Evolutionary conservation across 352 stramenopile species (phyloP).

Genomic region (Phytophthora sp.): DNA sequence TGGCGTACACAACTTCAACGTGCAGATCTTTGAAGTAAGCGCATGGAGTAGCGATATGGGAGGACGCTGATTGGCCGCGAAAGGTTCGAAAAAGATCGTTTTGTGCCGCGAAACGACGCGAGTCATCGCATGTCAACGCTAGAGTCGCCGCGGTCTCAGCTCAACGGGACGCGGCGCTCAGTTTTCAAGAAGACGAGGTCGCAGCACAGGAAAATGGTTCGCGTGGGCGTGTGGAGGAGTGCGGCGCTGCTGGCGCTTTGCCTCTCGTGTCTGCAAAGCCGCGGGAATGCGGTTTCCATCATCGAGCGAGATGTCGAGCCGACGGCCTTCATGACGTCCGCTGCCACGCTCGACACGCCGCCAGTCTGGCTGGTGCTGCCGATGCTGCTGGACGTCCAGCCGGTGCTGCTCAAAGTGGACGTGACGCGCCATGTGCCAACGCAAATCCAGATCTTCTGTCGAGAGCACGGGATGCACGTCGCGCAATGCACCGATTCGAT

Average conservation of each 20-base stretch:
- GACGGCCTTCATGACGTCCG: constrained; percentile 3
- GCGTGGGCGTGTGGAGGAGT: not conserved
- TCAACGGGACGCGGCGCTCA: too few species aligned
- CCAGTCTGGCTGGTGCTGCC: constrained; percentile 42
- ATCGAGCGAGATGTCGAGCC: constrained; percentile 11
- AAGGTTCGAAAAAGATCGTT: constrained; percentile 11
- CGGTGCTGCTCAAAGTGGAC: constrained; percentile 45
- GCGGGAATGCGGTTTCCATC: constrained; percentile 1
- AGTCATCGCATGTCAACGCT: constrained; percentile 18
- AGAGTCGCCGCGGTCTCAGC: too few species aligned
- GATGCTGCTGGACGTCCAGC: constrained; percentile 60
- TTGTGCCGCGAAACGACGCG: constrained; percentile 13
- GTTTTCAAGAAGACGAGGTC: constrained; percentile 21
- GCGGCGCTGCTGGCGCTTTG: constrained; percentile 14
- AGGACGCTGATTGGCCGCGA: not conserved
- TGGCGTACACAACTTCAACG: not conserved
- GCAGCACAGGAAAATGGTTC: too few species aligned
- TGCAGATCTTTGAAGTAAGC: constrained; percentile 16
- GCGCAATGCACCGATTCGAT: constrained; percentile 30
- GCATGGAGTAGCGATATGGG: constrained; percentile 19
- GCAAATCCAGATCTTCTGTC: constrained; percentile 54
- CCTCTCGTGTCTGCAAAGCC: not conserved
- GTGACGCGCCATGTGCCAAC: constrained; percentile 16
- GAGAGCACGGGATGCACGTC: constrained; percentile 32
- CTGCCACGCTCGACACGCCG: constrained; percentile 1